Evolutionary conservation across 352 stramenopile species (phyloP), one percentile per base, ranked within the genome.

Genomic region (Hyaloperonospora brassicae): DNA sequence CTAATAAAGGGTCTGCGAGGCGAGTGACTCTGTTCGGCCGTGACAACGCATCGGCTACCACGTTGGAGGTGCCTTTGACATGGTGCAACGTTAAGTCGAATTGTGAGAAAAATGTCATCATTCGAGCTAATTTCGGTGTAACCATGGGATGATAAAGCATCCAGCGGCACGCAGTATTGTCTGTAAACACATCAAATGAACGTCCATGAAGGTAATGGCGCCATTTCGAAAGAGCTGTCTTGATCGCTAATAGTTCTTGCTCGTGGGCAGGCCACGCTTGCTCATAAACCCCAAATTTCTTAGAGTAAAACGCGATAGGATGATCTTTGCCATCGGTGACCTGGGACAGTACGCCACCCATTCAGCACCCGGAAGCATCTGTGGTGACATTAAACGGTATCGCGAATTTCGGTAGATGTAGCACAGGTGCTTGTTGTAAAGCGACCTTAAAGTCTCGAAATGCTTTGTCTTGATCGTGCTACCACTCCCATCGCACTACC

Each of bases 371-470:
- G 46, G 57, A 52, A 3, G 27, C 27, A 31, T 31, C 27, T 3
- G 27, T 31, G 7, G 27, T 31, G 27, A 31, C 27, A 31, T 8
- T 31, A 23, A 73, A 79, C 4, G 1, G 39, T 21, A 35, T 22
- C 1, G 44, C 44, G 34, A 63, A 55, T 24, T 67, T 57, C 2
- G 62, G 62, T 9, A 73, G 53, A 14, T 58, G 39, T 1, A 8
- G 68, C 52, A 42, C 10, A 21, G 36, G 36, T 21, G 36, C 36
- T 21, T n/a, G n/a, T n/a, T 42, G 10, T 4, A 57, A 55, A 6
- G 53, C 47, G 21, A 63, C 5, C 55, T 73, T 59, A 14, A 71
- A 49, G 23, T 49, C 31, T 21, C 30, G 1, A 40, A 76, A 70
- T 0, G 54, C 48, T 9, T 34, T 9, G 4, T 21, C 43, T 27